Conservation (phyloP, 352 stramenopile species). For the Phytophthora sojae region DNA sequence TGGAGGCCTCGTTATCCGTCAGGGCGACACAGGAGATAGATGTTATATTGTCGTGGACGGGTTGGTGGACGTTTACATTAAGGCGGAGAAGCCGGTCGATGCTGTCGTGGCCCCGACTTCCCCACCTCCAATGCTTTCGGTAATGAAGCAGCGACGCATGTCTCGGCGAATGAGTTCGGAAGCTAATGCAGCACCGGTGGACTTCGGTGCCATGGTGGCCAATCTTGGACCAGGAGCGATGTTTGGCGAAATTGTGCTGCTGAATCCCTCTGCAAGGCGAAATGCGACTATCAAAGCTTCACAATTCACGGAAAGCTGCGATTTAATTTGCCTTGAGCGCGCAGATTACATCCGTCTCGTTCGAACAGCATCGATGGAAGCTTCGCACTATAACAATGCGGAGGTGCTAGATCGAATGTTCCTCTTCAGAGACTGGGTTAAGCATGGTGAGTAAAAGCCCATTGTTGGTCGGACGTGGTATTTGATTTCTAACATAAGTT, state of each 20-base stretch:
- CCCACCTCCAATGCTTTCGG: slow-evolving; percentile 21
- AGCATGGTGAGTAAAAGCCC: slow-evolving; percentile 50
- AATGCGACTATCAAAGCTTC: slow-evolving; percentile 81
- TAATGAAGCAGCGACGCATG: slow-evolving; percentile 25
- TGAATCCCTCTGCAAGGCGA: slow-evolving; percentile 67
- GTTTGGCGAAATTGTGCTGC: slow-evolving; percentile 79
- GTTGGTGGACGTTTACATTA: slow-evolving; percentile 76
- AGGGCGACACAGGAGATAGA: slow-evolving; percentile 74
- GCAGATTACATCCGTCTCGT: slow-evolving; percentile 79
- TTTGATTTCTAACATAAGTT: background rate
- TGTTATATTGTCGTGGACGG: slow-evolving; percentile 86
- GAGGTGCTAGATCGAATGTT: slow-evolving; percentile 82
- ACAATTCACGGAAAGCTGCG: slow-evolving; percentile 66
- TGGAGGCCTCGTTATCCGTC: slow-evolving; percentile 67
- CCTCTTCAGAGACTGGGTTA: slow-evolving; percentile 75
- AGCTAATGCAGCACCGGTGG: slow-evolving; percentile 19
- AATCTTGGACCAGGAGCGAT: slow-evolving; percentile 76
- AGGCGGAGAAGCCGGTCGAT: slow-evolving; percentile 54
- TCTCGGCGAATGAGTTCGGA: slow-evolving; percentile 34
- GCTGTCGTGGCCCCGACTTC: slow-evolving; percentile 18
- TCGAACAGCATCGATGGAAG: slow-evolving; percentile 80
- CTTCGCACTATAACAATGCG: slow-evolving; percentile 79
- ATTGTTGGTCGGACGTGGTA: background rate
- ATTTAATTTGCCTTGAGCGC: slow-evolving; percentile 75
- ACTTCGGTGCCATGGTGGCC: slow-evolving; percentile 68